Evolutionary conservation across 2,329 filamentous ascomycete genomes (phyloP), one percentile per base, ranked within the genome.

Genomic region (Didymella segeticola): DNA sequence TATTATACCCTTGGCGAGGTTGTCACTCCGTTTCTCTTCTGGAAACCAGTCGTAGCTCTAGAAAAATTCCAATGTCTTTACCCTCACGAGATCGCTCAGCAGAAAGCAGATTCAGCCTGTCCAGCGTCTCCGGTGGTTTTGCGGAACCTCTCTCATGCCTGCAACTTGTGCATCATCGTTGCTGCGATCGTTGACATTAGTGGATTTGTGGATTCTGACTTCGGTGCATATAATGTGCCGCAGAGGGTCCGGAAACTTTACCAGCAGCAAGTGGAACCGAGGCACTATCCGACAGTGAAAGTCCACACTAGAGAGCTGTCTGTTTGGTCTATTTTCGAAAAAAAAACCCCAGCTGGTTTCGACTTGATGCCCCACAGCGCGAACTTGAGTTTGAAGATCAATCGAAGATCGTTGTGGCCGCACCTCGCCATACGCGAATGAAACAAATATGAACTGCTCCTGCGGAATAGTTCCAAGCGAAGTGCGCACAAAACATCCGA

Each of bases 331-430:
- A 19, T 29, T 36, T 47, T 15, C 20, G n/a, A 20, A 14, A 17
- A 11, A 41, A 17, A 11, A 41, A 25, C 17, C n/a, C 17, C 34
- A 39, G 29, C 30, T 39, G 26, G 51, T 39, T 54, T 36, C 15
- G 30, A 30, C n/a, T 17, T 30, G 20, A 37, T n/a, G 15, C 33
- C 27, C 33, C 27, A 17, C 33, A 8, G 17, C 19, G 17, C 27
- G 34, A 49, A 41, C 27, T 41, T n/a, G 22, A 48, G 19, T 9
- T 30, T 39, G 33, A 49, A 46, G 36, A 26, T 47, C 43, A 33
- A 30, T 33, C 30, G 37, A 36, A 20, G 15, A 43, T 23, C 45
- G 27, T 47, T 33, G 11, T 30, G 39, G 42, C 25, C 30, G 22
- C 31, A 37, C 17, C 14, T 33, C 9, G 25, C 15, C 33, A 45